Conservation (phyloP, 2,329 filamentous ascomycete genomes). For the Albophoma yamanashiensis region DNA sequence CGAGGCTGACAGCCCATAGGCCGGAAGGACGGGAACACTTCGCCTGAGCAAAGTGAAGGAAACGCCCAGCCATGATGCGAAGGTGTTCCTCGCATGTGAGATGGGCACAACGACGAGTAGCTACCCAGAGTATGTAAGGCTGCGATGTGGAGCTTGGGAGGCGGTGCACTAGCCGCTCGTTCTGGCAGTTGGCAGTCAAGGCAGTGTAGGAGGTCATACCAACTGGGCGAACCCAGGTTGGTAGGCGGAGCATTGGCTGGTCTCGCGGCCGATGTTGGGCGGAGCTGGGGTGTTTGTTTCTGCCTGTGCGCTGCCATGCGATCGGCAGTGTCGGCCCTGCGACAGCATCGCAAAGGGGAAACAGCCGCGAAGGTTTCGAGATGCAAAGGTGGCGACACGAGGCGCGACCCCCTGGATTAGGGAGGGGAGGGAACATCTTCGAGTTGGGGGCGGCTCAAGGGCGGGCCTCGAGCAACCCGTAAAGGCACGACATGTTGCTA, state of each 20-base stretch:
- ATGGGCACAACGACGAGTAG: too few species aligned
- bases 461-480: background rate
- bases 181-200: background rate
- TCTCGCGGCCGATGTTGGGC: background rate
- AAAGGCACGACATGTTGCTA: background rate
- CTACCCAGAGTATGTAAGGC: too few species aligned
- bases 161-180: background rate
- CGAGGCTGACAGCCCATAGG: background rate
- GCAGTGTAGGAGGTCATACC: too few species aligned
- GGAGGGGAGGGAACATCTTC: background rate
- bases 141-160: background rate
- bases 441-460: background rate
- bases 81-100: background rate
- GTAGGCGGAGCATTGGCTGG: background rate
- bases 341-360: background rate
- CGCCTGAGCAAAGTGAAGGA: background rate
- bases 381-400: background rate
- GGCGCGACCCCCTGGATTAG: background rate
- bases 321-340: background rate
- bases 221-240: background rate
- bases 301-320: background rate
- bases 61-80: background rate
- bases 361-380: background rate
- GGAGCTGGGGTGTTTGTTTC: background rate
- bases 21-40: background rate